These are phyloP conservation scores for Trichoderma brevicompactum DNA, from an alignment of 2,329 filamentous ascomycete genomes.

Conservation along the genomic window DNA sequence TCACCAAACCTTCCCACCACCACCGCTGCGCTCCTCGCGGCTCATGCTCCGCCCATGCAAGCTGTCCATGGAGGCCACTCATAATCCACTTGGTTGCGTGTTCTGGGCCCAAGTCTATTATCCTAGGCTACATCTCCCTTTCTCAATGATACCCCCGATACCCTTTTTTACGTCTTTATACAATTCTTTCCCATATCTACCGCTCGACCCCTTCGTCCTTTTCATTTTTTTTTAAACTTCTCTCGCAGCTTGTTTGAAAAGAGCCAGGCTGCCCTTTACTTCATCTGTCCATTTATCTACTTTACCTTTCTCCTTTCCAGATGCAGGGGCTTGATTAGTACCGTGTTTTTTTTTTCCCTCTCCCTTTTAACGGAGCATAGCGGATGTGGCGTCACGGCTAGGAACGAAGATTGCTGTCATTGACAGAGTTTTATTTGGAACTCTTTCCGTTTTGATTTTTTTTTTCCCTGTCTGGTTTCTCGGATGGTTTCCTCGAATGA, in stretches of 20 bases:
- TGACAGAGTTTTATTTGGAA: slow-evolving; percentile 27
- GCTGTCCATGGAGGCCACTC: slow-evolving; percentile 59
- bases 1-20: slow-evolving; percentile 36
- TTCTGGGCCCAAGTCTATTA: not conserved
- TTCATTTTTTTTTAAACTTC: slow-evolving; percentile 29
- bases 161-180: slow-evolving; percentile 21
- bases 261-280: slow-evolving; percentile 29
- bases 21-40: slow-evolving; percentile 38
- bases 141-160: slow-evolving; percentile 39
- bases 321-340: slow-evolving; percentile 31
- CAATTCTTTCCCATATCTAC: not conserved
- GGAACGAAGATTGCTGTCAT: slow-evolving; percentile 35
- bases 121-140: slow-evolving; percentile 30
- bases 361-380: slow-evolving; percentile 44
- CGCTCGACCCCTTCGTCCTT: not conserved
- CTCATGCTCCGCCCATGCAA: slow-evolving; percentile 46
- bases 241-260: slow-evolving; percentile 17
- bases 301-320: slow-evolving; percentile 11
- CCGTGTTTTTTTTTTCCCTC: slow-evolving; percentile 30
- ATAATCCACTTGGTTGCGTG: slow-evolving; percentile 40
- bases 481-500: slow-evolving; percentile 7
- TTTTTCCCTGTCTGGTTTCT: slow-evolving; percentile 8
- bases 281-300: slow-evolving; percentile 33
- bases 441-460: slow-evolving; percentile 13
- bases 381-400: slow-evolving; percentile 45